Evolutionary conservation across 1,284 basidiomycete species (phyloP), one percentile per base, ranked within the genome.

Genomic region (Cryptococcus wingfieldii): DNA sequence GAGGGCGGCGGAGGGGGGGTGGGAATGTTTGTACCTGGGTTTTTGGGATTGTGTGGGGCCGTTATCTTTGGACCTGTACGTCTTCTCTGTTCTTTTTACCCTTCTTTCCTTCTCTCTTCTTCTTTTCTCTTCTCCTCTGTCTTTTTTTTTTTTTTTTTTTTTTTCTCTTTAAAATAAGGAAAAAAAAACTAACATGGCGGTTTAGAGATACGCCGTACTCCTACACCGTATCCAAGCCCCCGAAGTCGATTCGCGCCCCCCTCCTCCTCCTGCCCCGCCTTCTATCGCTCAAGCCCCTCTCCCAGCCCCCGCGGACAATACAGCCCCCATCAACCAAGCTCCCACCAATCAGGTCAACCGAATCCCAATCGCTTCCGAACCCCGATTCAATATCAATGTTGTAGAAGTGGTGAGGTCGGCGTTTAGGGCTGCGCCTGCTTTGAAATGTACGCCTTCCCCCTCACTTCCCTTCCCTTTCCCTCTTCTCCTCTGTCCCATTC

Each of bases 191-290:
- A 7, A 50, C 5, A 8, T 47, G 8, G 16, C 8, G 13, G 31
- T 18, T 13, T 13, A 93, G 90, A 87, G 91, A 84, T 90, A 90
- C 66, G 83, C 86, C 0, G 83, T 87, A 34, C 78, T 90, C 16
- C 83, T 91, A 8, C 83, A 87, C 60, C 85, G 89, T 59, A 84
- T 92, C 25, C 90, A 93, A 79, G 83, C 84, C 1, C 88, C 89
- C 1, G 90, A 92, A 68, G 82, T 86, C 60, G 76, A 76, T 19
- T 68, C 75, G 9, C 31, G 66, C 74, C 63, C 74, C 23, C 49
- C 73, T 13, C 60, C 75, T 19, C 42, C 61, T 25, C 49, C 61
- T 6, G 41, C 41, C 41, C 41, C 68, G 10, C 47, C 67, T 23
- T 55, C 57, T 25, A 54, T 63, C 23, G 28, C 65, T 38, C 41